Percentiles rank a stretch among this genome's conserved stretches.
Evolutionary conservation across 2,329 filamentous ascomycete species (phyloP).

Genomic region (Aspergillus sclerotialis): DNA sequence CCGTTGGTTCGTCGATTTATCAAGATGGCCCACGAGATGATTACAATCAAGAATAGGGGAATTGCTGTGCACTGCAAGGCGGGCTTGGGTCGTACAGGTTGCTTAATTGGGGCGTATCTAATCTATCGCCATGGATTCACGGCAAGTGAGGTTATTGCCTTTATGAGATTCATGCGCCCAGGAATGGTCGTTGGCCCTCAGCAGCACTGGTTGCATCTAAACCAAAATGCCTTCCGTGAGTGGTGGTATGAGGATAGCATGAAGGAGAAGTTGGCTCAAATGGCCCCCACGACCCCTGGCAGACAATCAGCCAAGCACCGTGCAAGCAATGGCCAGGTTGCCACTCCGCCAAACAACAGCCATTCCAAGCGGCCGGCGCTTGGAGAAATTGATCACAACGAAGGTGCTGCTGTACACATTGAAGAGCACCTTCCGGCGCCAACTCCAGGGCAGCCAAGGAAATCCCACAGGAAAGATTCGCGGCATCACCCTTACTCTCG

Average conservation of each 20-base stretch:
- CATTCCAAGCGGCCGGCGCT: slow-evolving; percentile 73
- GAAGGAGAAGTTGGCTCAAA: slow-evolving; percentile 72
- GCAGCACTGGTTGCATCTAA: slow-evolving; percentile 97
- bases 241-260: slow-evolving; percentile 83
- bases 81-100: slow-evolving; percentile 88
- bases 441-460: slow-evolving; percentile 90
- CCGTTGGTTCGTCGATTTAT: slow-evolving; percentile 91
- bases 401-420: slow-evolving; percentile 37
- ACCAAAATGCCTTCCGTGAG: slow-evolving; percentile 94
- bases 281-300: slow-evolving; percentile 49
- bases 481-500: slow-evolving; percentile 67
- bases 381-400: slow-evolving; percentile 88
- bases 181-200: slow-evolving; percentile 99
- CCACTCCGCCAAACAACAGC: slow-evolving; percentile 77
- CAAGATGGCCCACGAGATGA: slow-evolving; percentile 88
- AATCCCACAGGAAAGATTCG: slow-evolving; percentile 69
- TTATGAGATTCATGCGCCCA: slow-evolving; percentile 98
- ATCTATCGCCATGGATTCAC: slow-evolving; percentile 98
- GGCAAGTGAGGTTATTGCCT: slow-evolving; percentile 93
- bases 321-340: slow-evolving; percentile 61
- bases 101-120: slow-evolving; percentile 91
- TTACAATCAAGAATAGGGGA: slow-evolving; percentile 80
- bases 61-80: slow-evolving; percentile 99
- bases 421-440: slow-evolving; percentile 92
- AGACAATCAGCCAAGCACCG: slow-evolving; percentile 53